These are phyloP conservation scores for Effrenium voratum DNA, from an alignment of 73 alveolate species.

Conservation along the genomic window DNA sequence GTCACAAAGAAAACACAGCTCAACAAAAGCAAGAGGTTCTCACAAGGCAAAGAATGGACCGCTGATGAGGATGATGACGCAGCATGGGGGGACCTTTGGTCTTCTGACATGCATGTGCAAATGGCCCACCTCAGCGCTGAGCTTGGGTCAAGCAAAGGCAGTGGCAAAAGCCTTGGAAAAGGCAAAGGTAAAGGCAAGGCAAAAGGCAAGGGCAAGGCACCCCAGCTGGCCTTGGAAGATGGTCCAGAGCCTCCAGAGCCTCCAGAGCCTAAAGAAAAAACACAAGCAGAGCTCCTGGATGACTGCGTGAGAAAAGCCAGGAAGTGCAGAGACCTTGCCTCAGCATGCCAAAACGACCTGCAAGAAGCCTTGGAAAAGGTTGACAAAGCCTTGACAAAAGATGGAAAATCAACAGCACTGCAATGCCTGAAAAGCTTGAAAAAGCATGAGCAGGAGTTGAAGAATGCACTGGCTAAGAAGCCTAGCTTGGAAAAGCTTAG, in stretches of 20 bases:
- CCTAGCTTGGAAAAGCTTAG: not conserved
- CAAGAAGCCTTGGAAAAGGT: slow-evolving; percentile 9
- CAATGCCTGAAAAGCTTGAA: not conserved
- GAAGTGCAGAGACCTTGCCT: not conserved
- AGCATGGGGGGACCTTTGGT: not conserved
- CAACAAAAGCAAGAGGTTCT: not conserved
- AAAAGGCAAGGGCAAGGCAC: not conserved
- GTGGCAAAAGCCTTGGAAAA: slow-evolving; percentile 1
- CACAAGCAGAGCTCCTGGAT: not conserved
- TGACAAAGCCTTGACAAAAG: not conserved
- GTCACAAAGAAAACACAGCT: not conserved
- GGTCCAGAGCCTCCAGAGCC: not conserved
- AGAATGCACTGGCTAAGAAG: not conserved
- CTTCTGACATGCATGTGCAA: not conserved
- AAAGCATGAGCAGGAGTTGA: not conserved
- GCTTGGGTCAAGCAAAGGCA: not conserved
- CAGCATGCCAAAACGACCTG: not conserved
- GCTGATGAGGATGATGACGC: not conserved
- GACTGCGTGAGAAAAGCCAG: not conserved
- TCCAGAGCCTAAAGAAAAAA: not conserved
- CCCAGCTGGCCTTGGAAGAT: not conserved
- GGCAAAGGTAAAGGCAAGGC: not conserved
- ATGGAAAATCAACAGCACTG: not conserved
- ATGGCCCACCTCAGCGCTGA: not conserved
- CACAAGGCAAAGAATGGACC: not conserved